Conservation (phyloP, 2,329 filamentous ascomycete species). For the Sphaerulina populicola region DNA sequence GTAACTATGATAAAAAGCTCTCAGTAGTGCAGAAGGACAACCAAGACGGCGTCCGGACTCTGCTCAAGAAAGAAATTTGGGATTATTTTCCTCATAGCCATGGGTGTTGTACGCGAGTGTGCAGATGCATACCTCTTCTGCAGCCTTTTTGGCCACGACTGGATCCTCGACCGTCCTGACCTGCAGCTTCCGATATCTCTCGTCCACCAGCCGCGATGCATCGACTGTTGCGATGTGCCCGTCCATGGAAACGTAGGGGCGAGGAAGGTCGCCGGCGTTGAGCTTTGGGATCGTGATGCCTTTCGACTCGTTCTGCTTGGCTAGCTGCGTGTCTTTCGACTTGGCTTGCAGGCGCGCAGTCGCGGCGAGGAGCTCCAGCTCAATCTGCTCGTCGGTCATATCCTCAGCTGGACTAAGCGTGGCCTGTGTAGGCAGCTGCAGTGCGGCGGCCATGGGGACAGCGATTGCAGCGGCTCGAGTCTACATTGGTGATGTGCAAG, state of each 20-base stretch:
- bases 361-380: constrained; percentile 55
- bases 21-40: constrained; percentile 62
- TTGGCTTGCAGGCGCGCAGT: constrained; percentile 49
- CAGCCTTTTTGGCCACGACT: constrained; percentile 40
- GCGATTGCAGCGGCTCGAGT: background rate
- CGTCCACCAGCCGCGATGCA: constrained; percentile 43
- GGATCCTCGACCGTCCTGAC: constrained; percentile 49
- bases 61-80: constrained; percentile 62
- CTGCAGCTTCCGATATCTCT: constrained; percentile 38
- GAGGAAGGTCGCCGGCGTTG: constrained; percentile 40
- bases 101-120: constrained; percentile 13
- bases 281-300: constrained; percentile 46
- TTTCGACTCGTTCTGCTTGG: constrained; percentile 18
- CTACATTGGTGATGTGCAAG: constrained; percentile 2
- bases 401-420: constrained; percentile 26
- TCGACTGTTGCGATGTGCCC: constrained; percentile 49
- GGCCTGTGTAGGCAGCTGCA: background rate
- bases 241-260: constrained; percentile 48
- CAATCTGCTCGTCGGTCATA: constrained; percentile 56
- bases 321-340: constrained; percentile 25
- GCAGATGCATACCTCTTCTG: constrained; percentile 46
- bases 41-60: constrained; percentile 71
- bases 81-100: constrained; percentile 67
- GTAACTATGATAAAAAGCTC: constrained; percentile 67
- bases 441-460: constrained; percentile 5